Evolutionary conservation across 2,329 filamentous ascomycete species (phyloP).

Genomic region (Alternaria arbusti): DNA sequence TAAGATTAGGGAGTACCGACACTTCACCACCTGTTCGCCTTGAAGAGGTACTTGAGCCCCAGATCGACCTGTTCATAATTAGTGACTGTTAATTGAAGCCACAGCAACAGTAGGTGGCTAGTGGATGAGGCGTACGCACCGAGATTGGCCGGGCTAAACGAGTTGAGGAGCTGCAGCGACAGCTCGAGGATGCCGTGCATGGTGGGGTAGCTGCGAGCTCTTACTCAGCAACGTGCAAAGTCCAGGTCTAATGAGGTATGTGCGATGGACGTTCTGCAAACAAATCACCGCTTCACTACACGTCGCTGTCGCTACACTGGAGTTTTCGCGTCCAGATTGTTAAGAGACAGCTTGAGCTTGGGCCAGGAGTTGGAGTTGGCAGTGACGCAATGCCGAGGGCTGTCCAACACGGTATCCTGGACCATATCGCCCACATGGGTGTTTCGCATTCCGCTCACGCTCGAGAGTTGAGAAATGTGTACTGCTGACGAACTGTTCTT

Average conservation of each 20-base stretch:
- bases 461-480: background rate
- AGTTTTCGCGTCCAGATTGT: background rate
- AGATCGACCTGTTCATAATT: slow-evolving; percentile 8
- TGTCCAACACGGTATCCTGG: slow-evolving; percentile 6
- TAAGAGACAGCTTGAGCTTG: slow-evolving; percentile 4
- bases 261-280: background rate
- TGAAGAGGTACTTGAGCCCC: slow-evolving; percentile 23
- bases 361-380: slow-evolving; percentile 2
- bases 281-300: background rate
- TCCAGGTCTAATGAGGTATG: background rate
- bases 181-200: slow-evolving; percentile 36
- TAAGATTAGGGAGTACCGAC: slow-evolving; percentile 23
- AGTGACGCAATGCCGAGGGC: slow-evolving; percentile 9
- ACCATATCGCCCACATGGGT: background rate
- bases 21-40: slow-evolving; percentile 19
- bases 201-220: slow-evolving; percentile 14
- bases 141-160: slow-evolving; percentile 20
- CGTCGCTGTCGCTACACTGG: background rate
- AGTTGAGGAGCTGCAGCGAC: slow-evolving; percentile 32
- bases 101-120: background rate
- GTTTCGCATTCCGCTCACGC: background rate
- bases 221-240: background rate
- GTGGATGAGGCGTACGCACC: slow-evolving; percentile 15
- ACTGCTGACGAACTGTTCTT: background rate
- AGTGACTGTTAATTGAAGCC: background rate